Percentiles rank a stretch among this genome's conserved stretches.
phyloP scores from a whole-genome alignment of 192 early-diverging fungal genomes.

The Geranomyces michiganensis region DNA sequence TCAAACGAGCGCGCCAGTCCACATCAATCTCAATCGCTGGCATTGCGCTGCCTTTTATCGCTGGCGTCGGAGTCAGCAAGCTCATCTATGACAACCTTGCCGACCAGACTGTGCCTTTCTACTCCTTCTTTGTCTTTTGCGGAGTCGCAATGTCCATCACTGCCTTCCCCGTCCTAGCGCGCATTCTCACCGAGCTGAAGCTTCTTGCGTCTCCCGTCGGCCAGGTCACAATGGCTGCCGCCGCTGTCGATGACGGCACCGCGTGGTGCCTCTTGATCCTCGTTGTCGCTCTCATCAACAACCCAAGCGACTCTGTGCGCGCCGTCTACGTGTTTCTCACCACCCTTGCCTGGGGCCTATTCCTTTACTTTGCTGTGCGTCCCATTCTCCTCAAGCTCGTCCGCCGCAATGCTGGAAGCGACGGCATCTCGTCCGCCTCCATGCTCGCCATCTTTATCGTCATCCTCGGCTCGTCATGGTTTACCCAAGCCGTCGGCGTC shows the following conservation, averaged over 20 bases:
- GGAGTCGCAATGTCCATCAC: conserved; percentile 67
- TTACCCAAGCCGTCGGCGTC: conserved; percentile 86
- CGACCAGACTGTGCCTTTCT: conserved; percentile 28
- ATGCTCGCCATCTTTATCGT: conserved; percentile 76
- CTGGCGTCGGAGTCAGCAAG: conserved; percentile 70
- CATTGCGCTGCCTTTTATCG: conserved; percentile 79
- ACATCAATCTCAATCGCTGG: conserved; percentile 75
- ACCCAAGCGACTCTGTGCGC: conserved; percentile 66
- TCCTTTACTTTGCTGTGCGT: conserved; percentile 69
- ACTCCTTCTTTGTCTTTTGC: conserved; percentile 78
- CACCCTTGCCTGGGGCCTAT: conserved; percentile 67
- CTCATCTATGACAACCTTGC: conserved; percentile 43
- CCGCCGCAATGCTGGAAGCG: conserved; percentile 19
- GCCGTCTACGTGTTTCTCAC: conserved; percentile 84
- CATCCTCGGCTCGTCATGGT: conserved; percentile 73
- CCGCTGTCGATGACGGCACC: conserved; percentile 82
- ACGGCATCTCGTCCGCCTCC: conserved; percentile 50
- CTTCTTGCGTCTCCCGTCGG: conserved; percentile 80
- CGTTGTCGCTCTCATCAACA: conserved; percentile 86
- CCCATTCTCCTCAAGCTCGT: conserved; percentile 60
- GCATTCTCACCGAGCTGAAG: conserved; percentile 89
- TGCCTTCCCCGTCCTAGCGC: conserved; percentile 93
- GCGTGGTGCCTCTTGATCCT: conserved; percentile 79
- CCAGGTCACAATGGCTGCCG: conserved; percentile 80
- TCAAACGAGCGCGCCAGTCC: conserved; percentile 31